Evolutionary conservation across 768 basidiomycete species (phyloP).

Genomic region (Agaricus blazei): DNA sequence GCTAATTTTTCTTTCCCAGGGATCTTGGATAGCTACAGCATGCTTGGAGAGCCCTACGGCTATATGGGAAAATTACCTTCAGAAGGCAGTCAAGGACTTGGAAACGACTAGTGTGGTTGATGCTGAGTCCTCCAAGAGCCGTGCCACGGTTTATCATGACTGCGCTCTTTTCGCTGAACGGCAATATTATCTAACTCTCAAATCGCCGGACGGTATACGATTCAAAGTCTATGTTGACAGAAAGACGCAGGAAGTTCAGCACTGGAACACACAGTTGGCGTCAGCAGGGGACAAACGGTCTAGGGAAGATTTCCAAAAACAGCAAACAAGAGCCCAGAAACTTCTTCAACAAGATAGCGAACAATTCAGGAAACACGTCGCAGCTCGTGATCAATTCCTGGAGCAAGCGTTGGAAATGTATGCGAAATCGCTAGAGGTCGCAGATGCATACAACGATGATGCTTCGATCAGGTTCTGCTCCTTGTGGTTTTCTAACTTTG

Average conservation of each 20-base stretch:
- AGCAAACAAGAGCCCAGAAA: constrained; percentile 25
- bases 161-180: constrained; percentile 88
- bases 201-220: constrained; percentile 65
- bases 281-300: constrained; percentile 13
- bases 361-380: constrained; percentile 50
- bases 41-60: constrained; percentile 73
- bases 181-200: constrained; percentile 70
- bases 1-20: constrained; percentile 40
- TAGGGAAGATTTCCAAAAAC: constrained; percentile 15
- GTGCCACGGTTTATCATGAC: constrained; percentile 65
- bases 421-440: constrained; percentile 63
- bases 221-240: constrained; percentile 70
- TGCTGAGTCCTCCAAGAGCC: constrained; percentile 17
- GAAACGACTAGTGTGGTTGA: constrained; percentile 9
- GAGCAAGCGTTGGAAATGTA: constrained; percentile 81
- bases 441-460: constrained; percentile 72
- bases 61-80: constrained; percentile 69
- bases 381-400: constrained; percentile 57
- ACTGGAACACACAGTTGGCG: constrained; percentile 34
- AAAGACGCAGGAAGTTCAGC: constrained; percentile 64
- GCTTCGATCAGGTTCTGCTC: constrained; percentile 80
- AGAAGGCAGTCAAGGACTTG: constrained; percentile 42
- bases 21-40: constrained; percentile 87
- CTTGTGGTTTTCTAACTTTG: constrained; percentile 88
- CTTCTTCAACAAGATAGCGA: constrained; percentile 41